A percentile compares a stretch with the other conserved stretches of the same genome.
phyloP scores from a whole-genome alignment of 441 rosid genomes.

The Euphorbia schlechtendalii region DNA sequence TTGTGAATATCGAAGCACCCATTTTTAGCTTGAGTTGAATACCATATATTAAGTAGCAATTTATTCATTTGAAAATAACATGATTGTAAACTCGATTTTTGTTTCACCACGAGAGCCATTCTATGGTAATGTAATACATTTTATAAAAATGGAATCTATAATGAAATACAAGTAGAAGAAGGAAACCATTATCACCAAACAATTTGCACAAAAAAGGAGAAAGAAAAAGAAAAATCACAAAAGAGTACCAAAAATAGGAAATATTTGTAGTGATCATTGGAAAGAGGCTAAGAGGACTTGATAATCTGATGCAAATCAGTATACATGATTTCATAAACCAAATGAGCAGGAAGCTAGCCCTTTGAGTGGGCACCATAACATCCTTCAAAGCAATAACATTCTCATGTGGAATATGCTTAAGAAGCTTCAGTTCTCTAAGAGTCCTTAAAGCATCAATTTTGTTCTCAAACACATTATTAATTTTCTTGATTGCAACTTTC shows the following conservation, averaged over 20 bases:
- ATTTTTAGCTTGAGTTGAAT: conserved; percentile 6
- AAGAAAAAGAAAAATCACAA: too few relatives aligned
- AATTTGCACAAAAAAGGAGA: neutral
- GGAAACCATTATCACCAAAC: neutral
- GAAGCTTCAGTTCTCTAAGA: conserved; percentile 67
- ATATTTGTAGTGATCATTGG: conserved; percentile 74
- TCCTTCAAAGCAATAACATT: conserved; percentile 80
- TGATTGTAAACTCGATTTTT: neutral
- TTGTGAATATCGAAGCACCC: neutral
- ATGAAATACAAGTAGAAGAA: neutral
- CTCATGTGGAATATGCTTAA: conserved; percentile 63
- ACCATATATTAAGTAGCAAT: neutral
- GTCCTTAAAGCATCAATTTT: conserved; percentile 45
- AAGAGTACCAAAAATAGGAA: conserved; percentile 65
- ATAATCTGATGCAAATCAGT: conserved; percentile 80
- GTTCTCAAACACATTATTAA: conserved; percentile 67
- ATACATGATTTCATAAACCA: conserved; percentile 87
- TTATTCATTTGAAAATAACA: neutral
- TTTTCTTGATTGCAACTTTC: conserved; percentile 78
- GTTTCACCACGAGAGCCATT: neutral
- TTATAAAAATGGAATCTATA: neutral
- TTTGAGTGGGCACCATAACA: conserved; percentile 68
- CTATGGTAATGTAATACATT: too few relatives aligned
- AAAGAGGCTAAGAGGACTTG: conserved; percentile 66
- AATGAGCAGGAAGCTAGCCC: conserved; percentile 63